Percentiles rank a stretch among this genome's conserved stretches.
These are phyloP conservation scores for Tetrapyrgos nigripes DNA, from an alignment of 1,284 basidiomycete genomes.

Conservation along the genomic window DNA sequence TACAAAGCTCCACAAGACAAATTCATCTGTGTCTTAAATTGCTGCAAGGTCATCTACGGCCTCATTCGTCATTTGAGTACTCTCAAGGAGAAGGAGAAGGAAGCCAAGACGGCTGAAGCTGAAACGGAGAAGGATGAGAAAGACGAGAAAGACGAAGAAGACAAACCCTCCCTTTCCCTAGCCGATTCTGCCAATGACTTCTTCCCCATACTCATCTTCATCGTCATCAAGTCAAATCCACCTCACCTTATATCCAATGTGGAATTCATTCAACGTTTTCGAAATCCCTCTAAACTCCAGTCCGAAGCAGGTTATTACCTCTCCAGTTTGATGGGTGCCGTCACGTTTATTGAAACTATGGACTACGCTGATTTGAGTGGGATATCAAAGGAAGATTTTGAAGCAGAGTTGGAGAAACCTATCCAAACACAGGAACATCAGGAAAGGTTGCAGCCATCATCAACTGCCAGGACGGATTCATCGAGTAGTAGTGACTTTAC, in stretches of 20 bases:
- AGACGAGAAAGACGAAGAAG: too few relatives aligned
- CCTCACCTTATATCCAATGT: conserved; percentile 94
- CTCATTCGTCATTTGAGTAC: conserved; percentile 27
- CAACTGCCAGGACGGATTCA: too few relatives aligned
- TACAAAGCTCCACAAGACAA: conserved; percentile 99
- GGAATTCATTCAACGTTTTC: conserved; percentile 97
- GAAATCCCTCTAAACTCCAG: conserved; percentile 88
- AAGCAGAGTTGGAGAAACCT: conserved; percentile 40
- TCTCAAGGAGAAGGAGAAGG: too few relatives aligned
- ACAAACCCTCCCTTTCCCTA: not conserved
- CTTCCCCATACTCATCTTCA: conserved; percentile 93
- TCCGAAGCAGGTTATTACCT: conserved; percentile 98
- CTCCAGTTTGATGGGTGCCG: conserved; percentile 91
- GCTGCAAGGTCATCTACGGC: conserved; percentile 99
- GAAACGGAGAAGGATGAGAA: too few relatives aligned
- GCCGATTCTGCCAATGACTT: conserved; percentile 93
- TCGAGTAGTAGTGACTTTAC: too few relatives aligned
- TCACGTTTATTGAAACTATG: conserved; percentile 97
- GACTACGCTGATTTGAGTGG: conserved; percentile 93
- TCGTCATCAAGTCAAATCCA: conserved; percentile 94
- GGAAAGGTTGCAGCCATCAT: too few relatives aligned
- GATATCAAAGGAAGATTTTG: conserved; percentile 94
- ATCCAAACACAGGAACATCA: too few relatives aligned
- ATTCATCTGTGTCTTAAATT: conserved; percentile 96
- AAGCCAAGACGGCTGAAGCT: too few relatives aligned